Evolutionary conservation across 139 green algal genomes (phyloP).

Genomic region (Deuterostichococcus epilithicus): DNA sequence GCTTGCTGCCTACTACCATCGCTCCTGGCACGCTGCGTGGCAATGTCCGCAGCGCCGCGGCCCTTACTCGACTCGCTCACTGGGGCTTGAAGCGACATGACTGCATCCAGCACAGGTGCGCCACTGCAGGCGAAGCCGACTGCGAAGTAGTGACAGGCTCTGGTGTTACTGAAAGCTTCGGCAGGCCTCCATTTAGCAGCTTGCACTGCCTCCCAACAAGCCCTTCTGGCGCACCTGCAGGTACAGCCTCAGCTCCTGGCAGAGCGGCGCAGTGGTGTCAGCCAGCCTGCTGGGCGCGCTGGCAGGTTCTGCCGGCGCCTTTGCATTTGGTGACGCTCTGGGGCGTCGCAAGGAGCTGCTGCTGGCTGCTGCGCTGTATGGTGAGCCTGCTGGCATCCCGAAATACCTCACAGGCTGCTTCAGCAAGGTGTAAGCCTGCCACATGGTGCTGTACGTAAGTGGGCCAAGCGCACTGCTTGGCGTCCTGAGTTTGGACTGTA

Average conservation of each 20-base stretch:
- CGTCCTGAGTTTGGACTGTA: too few relatives aligned
- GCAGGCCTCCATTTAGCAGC: background rate
- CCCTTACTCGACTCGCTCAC: background rate
- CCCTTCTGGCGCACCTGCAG: conserved; percentile 3
- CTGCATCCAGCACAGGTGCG: background rate
- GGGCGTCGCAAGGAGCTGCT: conserved; percentile 77
- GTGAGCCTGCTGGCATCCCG: conserved; percentile 13
- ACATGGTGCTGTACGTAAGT: too few relatives aligned
- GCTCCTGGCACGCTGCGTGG: background rate
- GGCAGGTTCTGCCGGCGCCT: conserved; percentile 57
- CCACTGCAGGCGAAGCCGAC: background rate
- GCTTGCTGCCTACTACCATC: background rate
- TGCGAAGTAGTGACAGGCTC: background rate
- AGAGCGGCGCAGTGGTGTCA: conserved; percentile 71
- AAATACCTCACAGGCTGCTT: conserved; percentile 4
- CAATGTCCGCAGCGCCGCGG: background rate
- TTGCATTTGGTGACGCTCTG: conserved; percentile 68
- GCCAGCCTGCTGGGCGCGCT: conserved; percentile 76
- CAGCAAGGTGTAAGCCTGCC: background rate
- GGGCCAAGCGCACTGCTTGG: too few relatives aligned
- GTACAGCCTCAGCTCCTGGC: conserved; percentile 44
- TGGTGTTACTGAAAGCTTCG: too few relatives aligned
- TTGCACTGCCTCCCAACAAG: background rate
- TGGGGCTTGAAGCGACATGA: background rate
- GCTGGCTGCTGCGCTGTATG: conserved; percentile 67